Conservation (phyloP, 2,329 filamentous ascomycete species). For the Aspergillus bombycis region DNA sequence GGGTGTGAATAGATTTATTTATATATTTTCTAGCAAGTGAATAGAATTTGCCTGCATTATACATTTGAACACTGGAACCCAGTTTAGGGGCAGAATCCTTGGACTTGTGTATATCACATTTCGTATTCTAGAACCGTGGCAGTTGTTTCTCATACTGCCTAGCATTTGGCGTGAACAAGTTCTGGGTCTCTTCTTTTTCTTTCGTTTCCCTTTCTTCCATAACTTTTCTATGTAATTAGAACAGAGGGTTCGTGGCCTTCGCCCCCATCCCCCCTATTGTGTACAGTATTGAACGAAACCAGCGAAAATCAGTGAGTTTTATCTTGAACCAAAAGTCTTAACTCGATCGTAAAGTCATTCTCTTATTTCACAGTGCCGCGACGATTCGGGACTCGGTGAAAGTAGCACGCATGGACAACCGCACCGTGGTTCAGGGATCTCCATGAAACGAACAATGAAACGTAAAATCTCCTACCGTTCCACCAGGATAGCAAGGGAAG, state of each 20-base stretch:
- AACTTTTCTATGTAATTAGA: background rate
- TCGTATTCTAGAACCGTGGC: background rate
- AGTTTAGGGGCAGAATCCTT: background rate
- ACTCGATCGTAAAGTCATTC: too few relatives aligned
- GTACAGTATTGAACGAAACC: too few relatives aligned
- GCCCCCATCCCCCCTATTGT: too few relatives aligned
- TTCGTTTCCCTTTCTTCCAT: background rate
- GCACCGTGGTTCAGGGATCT: background rate
- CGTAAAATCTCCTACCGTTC: background rate
- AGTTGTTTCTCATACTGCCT: background rate
- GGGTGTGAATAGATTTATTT: too few relatives aligned
- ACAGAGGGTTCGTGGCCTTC: background rate
- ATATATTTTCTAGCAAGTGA: background rate
- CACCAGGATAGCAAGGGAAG: background rate
- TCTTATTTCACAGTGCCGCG: too few relatives aligned
- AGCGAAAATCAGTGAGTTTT: too few relatives aligned
- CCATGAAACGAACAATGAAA: background rate
- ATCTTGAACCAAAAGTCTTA: too few relatives aligned
- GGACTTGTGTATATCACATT: background rate
- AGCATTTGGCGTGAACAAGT: background rate
- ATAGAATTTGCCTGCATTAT: constrained; percentile 5
- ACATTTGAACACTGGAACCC: background rate
- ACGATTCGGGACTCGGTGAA: background rate
- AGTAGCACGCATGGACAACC: background rate
- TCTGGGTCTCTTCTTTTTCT: background rate